Evolutionary conservation across 2,329 filamentous ascomycete genomes (phyloP).

Genomic region (Rhinocladiella mackenziei): DNA sequence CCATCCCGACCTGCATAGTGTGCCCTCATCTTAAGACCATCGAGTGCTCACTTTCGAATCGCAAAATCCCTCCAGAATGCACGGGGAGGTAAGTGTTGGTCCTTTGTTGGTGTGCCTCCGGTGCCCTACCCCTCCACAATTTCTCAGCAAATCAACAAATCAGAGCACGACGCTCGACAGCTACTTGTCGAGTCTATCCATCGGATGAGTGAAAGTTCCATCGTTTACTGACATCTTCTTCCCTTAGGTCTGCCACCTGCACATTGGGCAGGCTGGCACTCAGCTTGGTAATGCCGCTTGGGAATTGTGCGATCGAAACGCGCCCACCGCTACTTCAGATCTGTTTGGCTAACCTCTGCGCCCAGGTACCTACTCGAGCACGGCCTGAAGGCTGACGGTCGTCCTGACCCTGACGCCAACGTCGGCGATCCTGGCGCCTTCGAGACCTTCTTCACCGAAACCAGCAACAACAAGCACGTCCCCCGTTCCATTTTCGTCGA

Average conservation of each 20-base stretch:
- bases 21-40: not conserved
- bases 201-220: too few species aligned
- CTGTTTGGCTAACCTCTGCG: constrained; percentile 21
- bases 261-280: constrained; percentile 64
- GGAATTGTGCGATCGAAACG: constrained; percentile 56
- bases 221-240: constrained; percentile 14
- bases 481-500: constrained; percentile 65
- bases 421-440: constrained; percentile 54
- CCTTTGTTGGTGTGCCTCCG: constrained; percentile 4
- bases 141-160: constrained; percentile 9
- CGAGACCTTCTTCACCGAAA: constrained; percentile 66
- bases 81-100: constrained; percentile 20
- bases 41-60: not conserved
- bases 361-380: constrained; percentile 63
- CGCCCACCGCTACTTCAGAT: constrained; percentile 32
- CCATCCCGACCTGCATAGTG: not conserved
- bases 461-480: constrained; percentile 62
- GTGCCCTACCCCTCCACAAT: constrained; percentile 17
- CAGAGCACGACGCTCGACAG: constrained; percentile 5
- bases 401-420: constrained; percentile 53
- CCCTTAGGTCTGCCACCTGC: constrained; percentile 59
- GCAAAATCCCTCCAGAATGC: constrained; percentile 14
- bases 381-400: constrained; percentile 59
- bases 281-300: constrained; percentile 66
- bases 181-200: too few species aligned